A percentile compares a stretch with the other conserved stretches of the same genome.
Conservation (phyloP, 495 filamentous ascomycete genomes). For the Neurospora sp. region DNA sequence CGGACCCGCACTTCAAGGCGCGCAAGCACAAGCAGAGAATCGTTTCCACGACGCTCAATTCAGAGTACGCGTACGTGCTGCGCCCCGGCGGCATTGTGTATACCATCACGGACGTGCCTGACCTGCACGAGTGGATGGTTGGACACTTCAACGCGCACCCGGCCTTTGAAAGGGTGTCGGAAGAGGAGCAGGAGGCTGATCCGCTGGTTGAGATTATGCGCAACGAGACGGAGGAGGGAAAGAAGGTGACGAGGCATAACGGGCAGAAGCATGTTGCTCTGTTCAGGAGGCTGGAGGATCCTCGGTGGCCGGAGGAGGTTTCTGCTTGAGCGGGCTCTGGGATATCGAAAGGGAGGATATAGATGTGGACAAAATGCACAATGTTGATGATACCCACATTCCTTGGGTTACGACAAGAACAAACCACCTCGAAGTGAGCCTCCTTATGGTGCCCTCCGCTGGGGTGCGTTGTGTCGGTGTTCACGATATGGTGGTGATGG, state of each 20-base stretch:
- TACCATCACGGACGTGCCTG: constrained; percentile 94
- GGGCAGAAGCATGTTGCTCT: constrained; percentile 82
- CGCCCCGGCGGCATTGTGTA: constrained; percentile 77
- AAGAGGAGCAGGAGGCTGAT: constrained; percentile 60
- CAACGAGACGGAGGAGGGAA: constrained; percentile 87
- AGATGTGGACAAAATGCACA: neutral
- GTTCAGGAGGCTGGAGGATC: constrained; percentile 72
- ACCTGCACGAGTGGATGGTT: constrained; percentile 88
- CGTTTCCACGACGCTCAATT: constrained; percentile 73
- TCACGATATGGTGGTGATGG: neutral
- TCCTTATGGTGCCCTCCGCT: neutral
- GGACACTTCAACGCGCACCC: constrained; percentile 65
- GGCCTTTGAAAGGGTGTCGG: constrained; percentile 52
- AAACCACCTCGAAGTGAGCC: neutral
- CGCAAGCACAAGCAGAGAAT: constrained; percentile 96
- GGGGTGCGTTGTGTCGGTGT: neutral
- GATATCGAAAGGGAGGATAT: neutral
- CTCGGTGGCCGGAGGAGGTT: constrained; percentile 40
- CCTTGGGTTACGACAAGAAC: neutral
- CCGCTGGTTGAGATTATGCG: constrained; percentile 72
- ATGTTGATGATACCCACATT: neutral
- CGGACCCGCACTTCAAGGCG: constrained; percentile 95
- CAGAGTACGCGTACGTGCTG: constrained; percentile 87
- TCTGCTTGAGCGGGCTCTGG: neutral
- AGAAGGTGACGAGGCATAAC: constrained; percentile 87